Conservation (phyloP, 441 rosid species). For the Adansonia madagascariensis region DNA sequence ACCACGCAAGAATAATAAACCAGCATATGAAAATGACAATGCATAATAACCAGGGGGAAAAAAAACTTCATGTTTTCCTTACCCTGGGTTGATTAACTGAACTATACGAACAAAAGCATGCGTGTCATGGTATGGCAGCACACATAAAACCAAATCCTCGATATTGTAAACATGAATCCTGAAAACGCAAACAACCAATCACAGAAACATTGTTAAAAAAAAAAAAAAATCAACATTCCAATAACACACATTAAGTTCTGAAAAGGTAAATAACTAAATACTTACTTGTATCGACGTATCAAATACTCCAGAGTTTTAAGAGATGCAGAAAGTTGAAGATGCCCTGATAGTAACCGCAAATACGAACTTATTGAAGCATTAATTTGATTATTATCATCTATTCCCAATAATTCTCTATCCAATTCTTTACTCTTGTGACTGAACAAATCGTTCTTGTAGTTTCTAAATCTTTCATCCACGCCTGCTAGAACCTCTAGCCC, state of each 20-base stretch:
- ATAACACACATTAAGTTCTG: background rate
- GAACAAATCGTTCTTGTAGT: constrained; percentile 67
- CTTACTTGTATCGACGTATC: constrained; percentile 91
- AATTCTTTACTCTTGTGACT: constrained; percentile 77
- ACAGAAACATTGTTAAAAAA: background rate
- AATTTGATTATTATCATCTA: constrained; percentile 66
- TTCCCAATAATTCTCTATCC: constrained; percentile 76
- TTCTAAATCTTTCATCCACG: constrained; percentile 70
- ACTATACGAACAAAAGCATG: constrained; percentile 85
- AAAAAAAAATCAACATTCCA: background rate
- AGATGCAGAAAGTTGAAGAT: constrained; percentile 68
- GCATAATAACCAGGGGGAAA: constrained; percentile 1
- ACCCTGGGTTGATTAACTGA: constrained; percentile 83
- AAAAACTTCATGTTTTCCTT: constrained; percentile 30
- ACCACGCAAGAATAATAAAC: constrained; percentile 31
- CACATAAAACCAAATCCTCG: constrained; percentile 82
- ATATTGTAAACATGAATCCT: constrained; percentile 83
- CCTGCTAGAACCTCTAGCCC: constrained; percentile 78
- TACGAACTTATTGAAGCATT: constrained; percentile 61
- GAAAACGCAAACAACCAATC: constrained; percentile 35
- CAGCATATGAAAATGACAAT: constrained; percentile 17
- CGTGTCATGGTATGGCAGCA: constrained; percentile 90
- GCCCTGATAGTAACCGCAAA: constrained; percentile 69
- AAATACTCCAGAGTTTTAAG: constrained; percentile 89
- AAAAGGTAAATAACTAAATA: background rate